Percentiles rank a stretch among this genome's conserved stretches.
Evolutionary conservation across 345 rosid genomes (phyloP).

Genomic region (Acer negundo): DNA sequence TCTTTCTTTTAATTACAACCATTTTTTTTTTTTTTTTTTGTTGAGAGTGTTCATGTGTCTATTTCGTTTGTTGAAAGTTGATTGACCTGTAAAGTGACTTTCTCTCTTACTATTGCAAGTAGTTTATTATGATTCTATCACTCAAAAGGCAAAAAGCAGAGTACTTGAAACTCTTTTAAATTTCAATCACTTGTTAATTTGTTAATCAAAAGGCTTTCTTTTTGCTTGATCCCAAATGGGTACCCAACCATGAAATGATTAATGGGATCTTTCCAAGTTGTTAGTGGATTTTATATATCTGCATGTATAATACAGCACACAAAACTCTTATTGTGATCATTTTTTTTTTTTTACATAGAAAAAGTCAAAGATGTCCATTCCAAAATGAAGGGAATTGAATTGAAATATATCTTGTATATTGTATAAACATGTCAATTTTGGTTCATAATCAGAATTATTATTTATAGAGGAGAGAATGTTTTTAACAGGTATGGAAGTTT

Average conservation of each 20-base stretch:
- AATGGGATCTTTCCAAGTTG: conserved; percentile 8
- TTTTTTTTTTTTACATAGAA: not conserved
- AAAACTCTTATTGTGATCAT: not conserved
- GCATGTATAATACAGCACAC: conserved; percentile 4
- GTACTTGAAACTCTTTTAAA: not conserved
- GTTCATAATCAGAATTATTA: not conserved
- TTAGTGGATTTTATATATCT: conserved; percentile 1
- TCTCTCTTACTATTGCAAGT: conserved; percentile 1
- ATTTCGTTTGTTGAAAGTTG: conserved; percentile 5
- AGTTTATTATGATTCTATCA: conserved; percentile 11
- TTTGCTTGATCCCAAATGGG: conserved; percentile 9
- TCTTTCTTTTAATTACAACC: not conserved
- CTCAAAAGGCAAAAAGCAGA: conserved; percentile 15
- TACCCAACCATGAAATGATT: conserved; percentile 9
- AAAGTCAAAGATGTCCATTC: conserved; percentile 3
- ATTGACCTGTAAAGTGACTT: conserved; percentile 20
- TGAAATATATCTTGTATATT: not conserved
- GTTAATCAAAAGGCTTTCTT: not conserved
- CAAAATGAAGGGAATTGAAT: not conserved
- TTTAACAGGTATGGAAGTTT: conserved; percentile 65
- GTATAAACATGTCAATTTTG: not conserved
- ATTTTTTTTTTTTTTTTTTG: not conserved
- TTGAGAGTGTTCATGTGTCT: conserved; percentile 8
- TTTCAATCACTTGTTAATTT: not conserved
- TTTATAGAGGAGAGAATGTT: not conserved